phyloP scores from a whole-genome alignment of 257 asterid species.

The Nicotiana obtusifolia region DNA sequence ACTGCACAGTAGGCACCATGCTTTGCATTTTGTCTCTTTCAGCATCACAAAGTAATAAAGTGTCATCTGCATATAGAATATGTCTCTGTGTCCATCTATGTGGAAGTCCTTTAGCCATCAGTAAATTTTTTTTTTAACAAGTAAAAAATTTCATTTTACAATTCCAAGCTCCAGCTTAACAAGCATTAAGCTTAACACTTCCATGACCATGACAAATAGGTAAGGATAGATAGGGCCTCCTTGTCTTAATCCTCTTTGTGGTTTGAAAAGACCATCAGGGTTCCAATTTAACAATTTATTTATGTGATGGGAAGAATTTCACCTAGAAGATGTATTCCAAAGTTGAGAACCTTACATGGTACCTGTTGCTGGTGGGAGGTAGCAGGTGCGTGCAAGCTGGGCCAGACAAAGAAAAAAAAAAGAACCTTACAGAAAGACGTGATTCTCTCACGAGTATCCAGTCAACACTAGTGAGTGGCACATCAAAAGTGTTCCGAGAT shows the following conservation, averaged over 20 bases:
- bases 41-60: background rate
- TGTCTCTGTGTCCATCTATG: background rate
- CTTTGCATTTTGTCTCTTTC: background rate
- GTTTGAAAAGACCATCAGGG: background rate
- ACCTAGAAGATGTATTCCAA: background rate
- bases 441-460: background rate
- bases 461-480: background rate
- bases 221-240: background rate
- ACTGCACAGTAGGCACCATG: background rate
- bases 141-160: no score
- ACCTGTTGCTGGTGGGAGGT: no score
- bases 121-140: background rate
- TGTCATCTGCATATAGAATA: background rate
- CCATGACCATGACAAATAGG: background rate
- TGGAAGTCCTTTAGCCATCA: background rate
- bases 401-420: no score
- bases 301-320: background rate
- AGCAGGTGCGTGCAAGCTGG: no score
- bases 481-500: background rate
- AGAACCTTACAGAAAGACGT: background rate
- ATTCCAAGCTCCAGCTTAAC: background rate
- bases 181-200: background rate
- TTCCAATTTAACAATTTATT: background rate
- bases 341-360: background rate
- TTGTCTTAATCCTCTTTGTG: background rate